Conservation (phyloP, 495 filamentous ascomycete genomes). For the Letharia columbiana region DNA sequence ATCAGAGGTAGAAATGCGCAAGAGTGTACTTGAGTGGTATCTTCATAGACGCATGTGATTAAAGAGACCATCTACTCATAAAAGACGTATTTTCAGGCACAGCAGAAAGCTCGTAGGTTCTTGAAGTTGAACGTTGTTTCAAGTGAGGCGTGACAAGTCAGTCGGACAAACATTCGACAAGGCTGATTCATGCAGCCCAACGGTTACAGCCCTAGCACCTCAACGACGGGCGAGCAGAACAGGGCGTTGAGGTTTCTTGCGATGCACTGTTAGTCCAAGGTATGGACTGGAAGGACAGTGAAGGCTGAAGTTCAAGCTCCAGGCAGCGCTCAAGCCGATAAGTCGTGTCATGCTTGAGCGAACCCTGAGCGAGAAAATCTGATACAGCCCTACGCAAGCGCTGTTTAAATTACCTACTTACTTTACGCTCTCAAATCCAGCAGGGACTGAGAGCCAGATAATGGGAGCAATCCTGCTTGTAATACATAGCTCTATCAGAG, state of each 20-base stretch:
- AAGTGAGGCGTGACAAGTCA: conserved; percentile 3
- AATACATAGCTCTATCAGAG: background rate
- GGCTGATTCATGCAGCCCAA: background rate
- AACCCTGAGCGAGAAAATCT: background rate
- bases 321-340: background rate
- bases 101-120: background rate
- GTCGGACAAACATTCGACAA: background rate
- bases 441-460: background rate
- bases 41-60: background rate
- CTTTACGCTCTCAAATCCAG: background rate
- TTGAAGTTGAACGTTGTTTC: background rate
- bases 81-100: background rate
- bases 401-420: conserved; percentile 4
- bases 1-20: conserved; percentile 6
- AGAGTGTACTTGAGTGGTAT: conserved; percentile 7
- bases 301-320: conserved; percentile 1
- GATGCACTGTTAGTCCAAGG: background rate
- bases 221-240: background rate
- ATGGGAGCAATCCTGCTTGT: background rate
- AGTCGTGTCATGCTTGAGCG: no score
- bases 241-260: background rate
- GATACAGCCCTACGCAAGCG: conserved; percentile 1
- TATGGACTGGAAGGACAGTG: background rate
- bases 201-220: background rate
- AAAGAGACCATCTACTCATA: background rate